A percentile compares a stretch with the other conserved stretches of the same genome.
phyloP scores from a whole-genome alignment of 805 yeast species.

The Tetrapisispora pingtungensis region DNA sequence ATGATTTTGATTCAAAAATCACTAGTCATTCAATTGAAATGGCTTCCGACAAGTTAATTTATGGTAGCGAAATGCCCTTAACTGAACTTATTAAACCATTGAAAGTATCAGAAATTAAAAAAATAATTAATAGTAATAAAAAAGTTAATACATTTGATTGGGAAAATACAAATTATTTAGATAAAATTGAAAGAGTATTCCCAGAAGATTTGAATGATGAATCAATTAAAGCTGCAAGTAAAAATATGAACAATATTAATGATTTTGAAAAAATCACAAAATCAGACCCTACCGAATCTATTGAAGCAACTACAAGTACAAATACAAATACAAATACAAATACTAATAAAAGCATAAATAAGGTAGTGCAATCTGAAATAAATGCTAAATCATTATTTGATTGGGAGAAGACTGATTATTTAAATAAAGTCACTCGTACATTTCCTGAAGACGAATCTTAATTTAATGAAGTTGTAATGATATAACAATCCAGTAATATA shows the following conservation, averaged over 20 bases:
- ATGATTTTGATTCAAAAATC: neutral
- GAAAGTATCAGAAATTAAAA: neutral
- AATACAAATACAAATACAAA: neutral
- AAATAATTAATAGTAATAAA: neutral
- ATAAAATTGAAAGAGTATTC: slow-evolving; percentile 12
- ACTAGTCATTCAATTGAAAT: neutral
- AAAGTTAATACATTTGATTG: slow-evolving; percentile 10
- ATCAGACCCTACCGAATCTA: too few species aligned
- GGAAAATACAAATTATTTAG: slow-evolving; percentile 13
- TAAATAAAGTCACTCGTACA: slow-evolving; percentile 11
- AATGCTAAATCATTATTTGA: slow-evolving; percentile 7
- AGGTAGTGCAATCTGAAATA: neutral
- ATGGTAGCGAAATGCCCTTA: neutral
- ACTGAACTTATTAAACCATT: neutral
- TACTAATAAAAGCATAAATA: neutral
- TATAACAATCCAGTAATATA: too few species aligned
- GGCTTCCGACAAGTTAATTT: slow-evolving; percentile 4
- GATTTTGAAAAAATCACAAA: too few species aligned
- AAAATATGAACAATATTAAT: too few species aligned
- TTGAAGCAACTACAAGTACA: neutral
- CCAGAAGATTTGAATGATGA: slow-evolving; percentile 3
- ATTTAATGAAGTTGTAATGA: too few species aligned
- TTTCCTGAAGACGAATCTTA: slow-evolving; percentile 3
- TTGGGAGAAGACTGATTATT: slow-evolving; percentile 17
- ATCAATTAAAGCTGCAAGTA: too few species aligned